Evolutionary conservation across 306 rosid genomes (phyloP).

Genomic region (Macrotyloma uniflorum): DNA sequence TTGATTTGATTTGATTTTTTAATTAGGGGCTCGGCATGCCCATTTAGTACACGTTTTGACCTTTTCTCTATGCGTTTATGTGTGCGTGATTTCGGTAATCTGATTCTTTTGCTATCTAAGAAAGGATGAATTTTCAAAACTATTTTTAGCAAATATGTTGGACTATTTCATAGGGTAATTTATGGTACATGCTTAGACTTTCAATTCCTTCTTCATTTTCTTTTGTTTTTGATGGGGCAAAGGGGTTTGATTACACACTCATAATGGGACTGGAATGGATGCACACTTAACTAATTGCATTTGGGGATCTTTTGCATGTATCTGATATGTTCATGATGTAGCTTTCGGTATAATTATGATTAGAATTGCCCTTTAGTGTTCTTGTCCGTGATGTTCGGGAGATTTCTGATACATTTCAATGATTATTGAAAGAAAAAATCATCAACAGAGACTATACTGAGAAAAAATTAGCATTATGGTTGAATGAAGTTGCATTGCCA

Average conservation of each 20-base stretch:
- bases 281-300: neutral
- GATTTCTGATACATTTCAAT: constrained; percentile 5
- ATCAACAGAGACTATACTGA: neutral
- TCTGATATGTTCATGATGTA: neutral
- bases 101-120: neutral
- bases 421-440: neutral
- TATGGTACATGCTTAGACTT: neutral
- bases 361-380: neutral
- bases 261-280: neutral
- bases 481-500: neutral
- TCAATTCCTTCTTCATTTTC: neutral
- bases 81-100: neutral
- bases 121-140: neutral
- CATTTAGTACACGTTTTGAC: neutral
- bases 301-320: neutral
- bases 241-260: neutral
- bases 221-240: neutral
- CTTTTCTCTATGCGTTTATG: neutral
- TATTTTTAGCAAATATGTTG: neutral
- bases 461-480: neutral
- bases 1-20: neutral
- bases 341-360: neutral
- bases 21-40: neutral
- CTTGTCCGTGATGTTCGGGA: neutral
- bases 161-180: neutral